Conservation (phyloP, 352 stramenopile genomes). For the Globisporangium apiculatum region DNA sequence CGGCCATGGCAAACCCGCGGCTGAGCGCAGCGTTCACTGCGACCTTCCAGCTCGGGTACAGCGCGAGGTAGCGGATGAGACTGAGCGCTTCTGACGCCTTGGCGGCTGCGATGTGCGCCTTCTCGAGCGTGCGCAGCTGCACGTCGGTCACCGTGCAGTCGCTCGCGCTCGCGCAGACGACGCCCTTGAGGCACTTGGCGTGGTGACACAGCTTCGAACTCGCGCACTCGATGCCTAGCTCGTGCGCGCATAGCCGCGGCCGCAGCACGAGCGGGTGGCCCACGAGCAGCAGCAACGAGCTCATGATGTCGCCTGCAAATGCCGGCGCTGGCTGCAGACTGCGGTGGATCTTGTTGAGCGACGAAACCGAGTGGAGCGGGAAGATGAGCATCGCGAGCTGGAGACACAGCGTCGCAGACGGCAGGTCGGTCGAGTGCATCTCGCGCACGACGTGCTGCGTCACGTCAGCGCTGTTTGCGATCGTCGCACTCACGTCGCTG, state of each 20-base stretch:
- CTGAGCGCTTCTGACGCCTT: constrained; percentile 59
- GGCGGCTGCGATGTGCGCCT: constrained; percentile 37
- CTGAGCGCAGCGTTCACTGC: constrained; percentile 61
- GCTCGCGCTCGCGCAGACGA: constrained; percentile 10
- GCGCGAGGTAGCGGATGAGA: constrained; percentile 66
- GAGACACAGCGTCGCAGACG: constrained; percentile 69
- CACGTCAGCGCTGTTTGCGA: constrained; percentile 49
- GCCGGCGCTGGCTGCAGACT: constrained; percentile 20
- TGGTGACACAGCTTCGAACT: constrained; percentile 60
- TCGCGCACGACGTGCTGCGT: constrained; percentile 53
- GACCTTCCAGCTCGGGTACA: constrained; percentile 75
- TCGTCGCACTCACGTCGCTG: constrained; percentile 48
- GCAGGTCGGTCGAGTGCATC: constrained; percentile 53
- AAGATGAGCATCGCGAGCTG: constrained; percentile 82
- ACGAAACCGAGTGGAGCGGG: constrained; percentile 66
- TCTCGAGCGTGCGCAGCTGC: constrained; percentile 11
- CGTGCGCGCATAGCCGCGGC: constrained; percentile 69
- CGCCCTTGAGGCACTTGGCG: constrained; percentile 58
- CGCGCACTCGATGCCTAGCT: constrained; percentile 67
- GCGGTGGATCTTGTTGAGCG: constrained; percentile 60
- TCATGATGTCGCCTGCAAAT: constrained; percentile 32
- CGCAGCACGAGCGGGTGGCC: constrained; percentile 55
- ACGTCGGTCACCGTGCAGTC: constrained; percentile 14
- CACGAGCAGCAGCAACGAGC: constrained; percentile 57
- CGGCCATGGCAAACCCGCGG: constrained; percentile 42